Evolutionary conservation across 192 early-diverging fungal genomes (phyloP), one percentile per base, ranked within the genome.

Genomic region (Endogone sp.): DNA sequence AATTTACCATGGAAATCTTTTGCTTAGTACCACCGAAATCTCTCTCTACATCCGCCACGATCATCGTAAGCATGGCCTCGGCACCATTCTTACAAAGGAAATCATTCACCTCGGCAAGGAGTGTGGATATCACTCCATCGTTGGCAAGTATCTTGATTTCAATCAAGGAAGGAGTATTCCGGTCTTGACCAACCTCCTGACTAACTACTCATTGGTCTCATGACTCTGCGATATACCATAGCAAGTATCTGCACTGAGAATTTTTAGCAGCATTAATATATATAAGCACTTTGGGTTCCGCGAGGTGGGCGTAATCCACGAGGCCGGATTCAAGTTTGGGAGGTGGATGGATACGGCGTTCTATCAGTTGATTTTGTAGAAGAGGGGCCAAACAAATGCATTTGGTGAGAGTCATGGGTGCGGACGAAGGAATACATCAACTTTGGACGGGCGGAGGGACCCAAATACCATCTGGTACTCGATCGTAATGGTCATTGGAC

Each of bases 321-420:
- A 86, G 55, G 74, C 79, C n/a, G 85, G 85, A 2, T 82, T 73
- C 70, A 86, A 86, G 62, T 86, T 84, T 78, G 82, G 78, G 31
- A 73, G 79, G 11, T 84, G 77, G 71, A 68, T 84, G 37, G 81
- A 84, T 75, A 81, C 78, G 58, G 72, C 69, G 2, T 86, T 86
- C 56, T 71, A 79, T 24, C 79, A 84, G 61, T 67, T 75, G 21
- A 29, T 83, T 11, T 32, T 83, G 71, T 26, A 76, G 37, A 44
- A 44, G n/a, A n/a, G n/a, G n/a, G n/a, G n/a, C n/a, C n/a, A n/a
- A n/a, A n/a, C n/a, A n/a, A n/a, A n/a, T n/a, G n/a, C n/a, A n/a
- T n/a, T n/a, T n/a, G n/a, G n/a, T n/a, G n/a, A n/a, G n/a, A n/a
- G n/a, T n/a, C n/a, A n/a, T n/a, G n/a, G n/a, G n/a, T n/a, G n/a